Evolutionary conservation across 495 filamentous ascomycete genomes (phyloP), one percentile per base, ranked within the genome.

Genomic region (Thermochaetoides thermophila): DNA sequence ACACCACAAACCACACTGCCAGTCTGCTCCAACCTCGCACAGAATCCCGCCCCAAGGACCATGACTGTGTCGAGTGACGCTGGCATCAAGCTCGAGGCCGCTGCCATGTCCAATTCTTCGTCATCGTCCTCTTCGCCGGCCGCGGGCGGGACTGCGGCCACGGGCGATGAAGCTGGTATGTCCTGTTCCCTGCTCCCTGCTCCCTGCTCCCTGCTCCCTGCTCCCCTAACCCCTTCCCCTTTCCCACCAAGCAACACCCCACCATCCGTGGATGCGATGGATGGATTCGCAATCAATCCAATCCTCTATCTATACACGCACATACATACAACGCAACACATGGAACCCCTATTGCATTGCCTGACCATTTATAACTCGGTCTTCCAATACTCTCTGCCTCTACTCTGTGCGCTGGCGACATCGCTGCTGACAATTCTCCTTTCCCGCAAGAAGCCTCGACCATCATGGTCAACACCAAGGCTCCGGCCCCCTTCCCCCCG

Each of bases 401-500:
- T 25, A 13, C 4, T 17, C 7, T 17, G 17, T 36, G n/a, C 15
- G 13, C 6, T 20, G 23, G 15, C 14, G 16, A 23, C 18, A 5
- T 14, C 26, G 35, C 39, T 32, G 31, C 46, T 52, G 33, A 49
- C 49, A 17, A 35, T 26, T 14, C 12, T 18, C 26, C 20, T 1
- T 12, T 3, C 17, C 39, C 35, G 37, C 46, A n/a, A n/a, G n/a
- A 52, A 67, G 63, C 56, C 25, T 64, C 63, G 32, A 60, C 59
- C 12, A 66, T 67, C 34, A 67, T 62, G 44, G 63, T 66, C 43
- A 67, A 66, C 30, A 65, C 61, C 35, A 63, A 61, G 37, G 31
- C 50, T 20, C 43, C 61, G 20, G 47, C 63, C 12, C 41, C 52
- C 40, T 72, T 76, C 44, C 81, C 84, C 33, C 75, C 81, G 13